Evolutionary conservation across 1,284 basidiomycete species (phyloP).

Genomic region (Leccinum laetum): DNA sequence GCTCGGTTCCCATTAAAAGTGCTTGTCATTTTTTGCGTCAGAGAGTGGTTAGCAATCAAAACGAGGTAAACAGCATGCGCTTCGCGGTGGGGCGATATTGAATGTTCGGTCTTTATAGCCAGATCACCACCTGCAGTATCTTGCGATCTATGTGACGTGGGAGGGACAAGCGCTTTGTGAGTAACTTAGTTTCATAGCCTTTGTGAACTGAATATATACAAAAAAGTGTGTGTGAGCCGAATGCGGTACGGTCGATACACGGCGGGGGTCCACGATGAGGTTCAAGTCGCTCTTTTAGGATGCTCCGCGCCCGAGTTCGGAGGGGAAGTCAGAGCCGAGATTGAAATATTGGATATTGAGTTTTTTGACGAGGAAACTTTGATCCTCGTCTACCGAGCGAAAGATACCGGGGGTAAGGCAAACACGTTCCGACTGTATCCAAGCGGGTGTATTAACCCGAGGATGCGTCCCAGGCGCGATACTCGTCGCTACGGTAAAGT

Average conservation of each 20-base stretch:
- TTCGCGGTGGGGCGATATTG: conserved; percentile 28
- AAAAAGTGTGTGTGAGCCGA: conserved; percentile 54
- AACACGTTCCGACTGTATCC: conserved; percentile 38
- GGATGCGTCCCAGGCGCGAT: conserved; percentile 43
- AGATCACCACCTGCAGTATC: conserved; percentile 45
- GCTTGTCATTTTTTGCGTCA: conserved; percentile 47
- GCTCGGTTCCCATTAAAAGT: conserved; percentile 24
- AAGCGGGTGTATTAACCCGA: conserved; percentile 20
- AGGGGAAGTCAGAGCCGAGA: conserved; percentile 33
- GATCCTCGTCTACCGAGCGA: conserved; percentile 56
- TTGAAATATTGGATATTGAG: conserved; percentile 63
- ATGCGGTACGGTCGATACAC: conserved; percentile 45
- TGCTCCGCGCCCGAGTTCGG: conserved; percentile 42
- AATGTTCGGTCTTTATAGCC: conserved; percentile 34
- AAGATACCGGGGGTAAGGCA: conserved; percentile 34
- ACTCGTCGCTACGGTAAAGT: conserved; percentile 59
- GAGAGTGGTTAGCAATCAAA: conserved; percentile 44
- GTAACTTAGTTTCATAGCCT: conserved; percentile 26
- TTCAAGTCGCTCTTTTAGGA: conserved; percentile 52
- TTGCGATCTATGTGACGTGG: conserved; percentile 37
- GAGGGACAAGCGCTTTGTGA: conserved; percentile 30
- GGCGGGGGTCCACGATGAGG: conserved; percentile 36
- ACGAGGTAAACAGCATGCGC: conserved; percentile 44
- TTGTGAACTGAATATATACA: conserved; percentile 37
- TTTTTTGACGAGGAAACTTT: conserved; percentile 76